Evolutionary conservation across 2,329 filamentous ascomycete genomes (phyloP).

Genomic region (Fusarium chuoi): DNA sequence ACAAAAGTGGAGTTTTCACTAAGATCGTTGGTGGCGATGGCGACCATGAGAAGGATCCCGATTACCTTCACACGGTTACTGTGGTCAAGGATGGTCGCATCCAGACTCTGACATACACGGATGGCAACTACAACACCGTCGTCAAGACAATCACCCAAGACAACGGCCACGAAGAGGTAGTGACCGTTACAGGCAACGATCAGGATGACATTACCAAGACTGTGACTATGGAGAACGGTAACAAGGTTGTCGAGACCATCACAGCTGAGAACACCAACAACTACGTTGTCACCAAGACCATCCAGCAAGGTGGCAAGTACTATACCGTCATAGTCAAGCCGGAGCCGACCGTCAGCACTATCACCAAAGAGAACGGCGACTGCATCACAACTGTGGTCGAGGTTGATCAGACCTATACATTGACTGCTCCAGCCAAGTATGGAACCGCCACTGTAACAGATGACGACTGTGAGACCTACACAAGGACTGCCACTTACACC

Average conservation of each 20-base stretch:
- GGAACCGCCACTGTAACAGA: conserved; percentile 41
- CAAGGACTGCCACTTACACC: conserved; percentile 30
- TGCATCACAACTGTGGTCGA: conserved; percentile 32
- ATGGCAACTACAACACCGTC: conserved; percentile 3
- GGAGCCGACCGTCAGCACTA: conserved; percentile 25
- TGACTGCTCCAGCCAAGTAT: conserved; percentile 42
- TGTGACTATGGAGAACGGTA: conserved; percentile 23
- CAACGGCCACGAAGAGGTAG: conserved; percentile 27
- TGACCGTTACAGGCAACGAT: conserved; percentile 8
- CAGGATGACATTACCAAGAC: conserved; percentile 19
- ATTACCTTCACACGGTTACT: conserved; percentile 22
- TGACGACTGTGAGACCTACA: conserved; percentile 24
- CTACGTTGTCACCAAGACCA: conserved; percentile 36
- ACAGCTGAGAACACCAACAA: conserved; percentile 26
- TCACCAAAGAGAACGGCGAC: conserved; percentile 35
- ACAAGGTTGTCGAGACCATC: conserved; percentile 30
- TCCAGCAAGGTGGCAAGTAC: conserved; percentile 37
- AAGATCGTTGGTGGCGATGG: conserved; percentile 9
- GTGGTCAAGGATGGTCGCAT: conserved; percentile 29
- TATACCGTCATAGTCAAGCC: conserved; percentile 38
- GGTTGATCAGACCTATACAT: conserved; percentile 26
- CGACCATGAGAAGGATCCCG: neutral
- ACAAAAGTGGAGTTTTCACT: conserved; percentile 19
- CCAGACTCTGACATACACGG: conserved; percentile 31
- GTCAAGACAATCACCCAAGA: conserved; percentile 28